Conservation (phyloP, 768 basidiomycete species). For the Fomitopsis pulvina region DNA sequence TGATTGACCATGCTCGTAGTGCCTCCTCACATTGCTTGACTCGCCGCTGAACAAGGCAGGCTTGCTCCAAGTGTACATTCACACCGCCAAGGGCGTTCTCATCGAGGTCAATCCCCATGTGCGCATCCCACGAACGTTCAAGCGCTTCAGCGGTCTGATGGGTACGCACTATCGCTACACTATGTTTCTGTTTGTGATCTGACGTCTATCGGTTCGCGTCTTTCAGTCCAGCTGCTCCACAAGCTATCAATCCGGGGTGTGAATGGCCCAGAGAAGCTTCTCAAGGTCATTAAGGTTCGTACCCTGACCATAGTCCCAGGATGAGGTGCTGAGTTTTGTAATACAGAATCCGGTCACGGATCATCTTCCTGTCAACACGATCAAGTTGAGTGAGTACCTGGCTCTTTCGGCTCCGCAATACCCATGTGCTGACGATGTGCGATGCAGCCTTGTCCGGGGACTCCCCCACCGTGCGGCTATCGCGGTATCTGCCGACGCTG, state of each 20-base stretch:
- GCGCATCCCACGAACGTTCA: slow-evolving; percentile 96
- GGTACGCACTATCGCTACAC: slow-evolving; percentile 47
- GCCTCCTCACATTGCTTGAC: slow-evolving; percentile 91
- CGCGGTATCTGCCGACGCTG: slow-evolving; percentile 76
- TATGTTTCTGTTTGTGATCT: neutral
- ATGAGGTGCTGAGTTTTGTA: slow-evolving; percentile 5
- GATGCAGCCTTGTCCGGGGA: slow-evolving; percentile 83
- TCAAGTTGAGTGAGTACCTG: slow-evolving; percentile 78
- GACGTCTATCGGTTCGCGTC: neutral
- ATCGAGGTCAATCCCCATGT: slow-evolving; percentile 99
- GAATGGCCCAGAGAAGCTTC: slow-evolving; percentile 92
- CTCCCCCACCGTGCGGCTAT: slow-evolving; percentile 73
- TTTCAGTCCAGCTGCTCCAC: slow-evolving; percentile 89
- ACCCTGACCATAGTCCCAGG: slow-evolving; percentile 1
- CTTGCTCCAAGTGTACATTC: slow-evolving; percentile 93
- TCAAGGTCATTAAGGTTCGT: slow-evolving; percentile 91
- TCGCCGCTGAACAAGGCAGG: slow-evolving; percentile 98
- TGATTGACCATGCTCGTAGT: slow-evolving; percentile 42
- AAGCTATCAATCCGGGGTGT: slow-evolving; percentile 93
- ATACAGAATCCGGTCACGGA: slow-evolving; percentile 86
- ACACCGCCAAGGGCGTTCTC: slow-evolving; percentile 91
- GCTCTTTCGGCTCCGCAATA: neutral
- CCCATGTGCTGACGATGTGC: neutral
- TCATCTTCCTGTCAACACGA: slow-evolving; percentile 90
- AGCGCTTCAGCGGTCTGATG: slow-evolving; percentile 98